Evolutionary conservation across 768 basidiomycete species (phyloP).

Genomic region (Suillus cothurnatus): DNA sequence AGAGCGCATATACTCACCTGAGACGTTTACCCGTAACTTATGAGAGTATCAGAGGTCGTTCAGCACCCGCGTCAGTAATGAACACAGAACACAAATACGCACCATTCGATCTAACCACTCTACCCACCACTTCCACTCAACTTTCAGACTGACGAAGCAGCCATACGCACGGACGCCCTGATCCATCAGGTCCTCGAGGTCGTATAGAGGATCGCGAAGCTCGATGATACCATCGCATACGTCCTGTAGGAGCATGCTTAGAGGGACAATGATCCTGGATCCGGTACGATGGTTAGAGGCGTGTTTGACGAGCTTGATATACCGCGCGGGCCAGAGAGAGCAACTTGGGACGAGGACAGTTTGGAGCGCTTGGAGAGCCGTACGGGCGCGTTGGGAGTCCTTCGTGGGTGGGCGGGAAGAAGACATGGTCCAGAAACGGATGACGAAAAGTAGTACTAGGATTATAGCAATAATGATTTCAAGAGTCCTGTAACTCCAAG

Average conservation of each 20-base stretch:
- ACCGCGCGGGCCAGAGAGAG: conserved; percentile 46
- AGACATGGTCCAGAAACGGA: neutral
- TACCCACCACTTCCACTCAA: conserved; percentile 37
- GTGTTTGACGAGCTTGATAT: conserved; percentile 33
- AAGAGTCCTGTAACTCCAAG: neutral
- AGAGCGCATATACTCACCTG: conserved; percentile 26
- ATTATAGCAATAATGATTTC: neutral
- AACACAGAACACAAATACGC: conserved; percentile 2
- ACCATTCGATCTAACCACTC: conserved; percentile 27
- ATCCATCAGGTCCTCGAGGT: conserved; percentile 41
- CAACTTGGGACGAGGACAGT: conserved; percentile 45
- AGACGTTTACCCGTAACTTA: neutral
- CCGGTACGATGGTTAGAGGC: conserved; percentile 12
- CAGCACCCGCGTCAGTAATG: conserved; percentile 2
- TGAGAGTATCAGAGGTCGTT: neutral
- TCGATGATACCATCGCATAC: conserved; percentile 45
- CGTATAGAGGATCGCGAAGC: conserved; percentile 40
- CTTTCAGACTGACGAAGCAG: conserved; percentile 37
- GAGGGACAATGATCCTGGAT: conserved; percentile 33
- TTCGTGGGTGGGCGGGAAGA: conserved; percentile 11
- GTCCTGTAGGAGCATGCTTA: conserved; percentile 39
- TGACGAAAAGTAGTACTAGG: neutral
- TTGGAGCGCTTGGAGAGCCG: conserved; percentile 39
- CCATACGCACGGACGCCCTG: conserved; percentile 37
- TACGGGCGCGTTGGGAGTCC: conserved; percentile 18